These are phyloP conservation scores for Tolypocladium cylindrosporum DNA, from an alignment of 2,329 filamentous ascomycete species.

Conservation along the genomic window DNA sequence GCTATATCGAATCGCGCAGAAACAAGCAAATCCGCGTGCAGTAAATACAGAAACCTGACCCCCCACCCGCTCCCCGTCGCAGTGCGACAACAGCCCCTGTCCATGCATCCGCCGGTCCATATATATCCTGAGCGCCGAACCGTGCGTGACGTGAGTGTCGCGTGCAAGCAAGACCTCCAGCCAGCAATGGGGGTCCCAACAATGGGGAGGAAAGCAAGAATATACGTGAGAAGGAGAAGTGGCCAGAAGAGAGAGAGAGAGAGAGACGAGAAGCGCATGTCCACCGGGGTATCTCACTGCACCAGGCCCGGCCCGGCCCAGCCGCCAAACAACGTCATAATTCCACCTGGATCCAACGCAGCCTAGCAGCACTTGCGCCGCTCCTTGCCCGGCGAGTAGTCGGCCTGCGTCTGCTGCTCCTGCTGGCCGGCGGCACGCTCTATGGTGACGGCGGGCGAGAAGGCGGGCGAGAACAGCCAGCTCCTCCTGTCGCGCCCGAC, in stretches of 20 bases:
- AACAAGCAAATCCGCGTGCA: not conserved
- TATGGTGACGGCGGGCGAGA: constrained; percentile 40
- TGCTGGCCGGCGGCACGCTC: constrained; percentile 28
- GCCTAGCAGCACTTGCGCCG: constrained; percentile 20
- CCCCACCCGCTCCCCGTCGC: not conserved
- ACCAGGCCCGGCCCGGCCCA: not conserved
- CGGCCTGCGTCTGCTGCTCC: constrained; percentile 10
- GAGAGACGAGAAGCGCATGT: not conserved
- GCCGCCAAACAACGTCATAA: not conserved
- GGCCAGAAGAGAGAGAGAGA: not conserved
- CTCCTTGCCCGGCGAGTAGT: constrained; percentile 11
- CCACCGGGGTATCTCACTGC: constrained; percentile 15
- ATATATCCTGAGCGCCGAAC: not conserved
- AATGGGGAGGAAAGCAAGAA: not conserved
- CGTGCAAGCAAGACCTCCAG: not conserved
- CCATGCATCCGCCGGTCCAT: not conserved
- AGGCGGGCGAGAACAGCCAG: constrained; percentile 47
- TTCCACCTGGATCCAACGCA: not conserved
- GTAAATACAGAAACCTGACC: not conserved
- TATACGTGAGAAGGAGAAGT: not conserved
- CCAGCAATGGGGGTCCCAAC: not conserved
- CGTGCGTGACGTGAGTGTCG: not conserved
- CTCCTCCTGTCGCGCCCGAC: constrained; percentile 47
- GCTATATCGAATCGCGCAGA: not conserved
- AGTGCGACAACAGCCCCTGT: not conserved